Evolutionary conservation across 208 protist species (phyloP), one percentile per base, ranked within the genome.

Genomic region (Leishmania lainsoni): DNA sequence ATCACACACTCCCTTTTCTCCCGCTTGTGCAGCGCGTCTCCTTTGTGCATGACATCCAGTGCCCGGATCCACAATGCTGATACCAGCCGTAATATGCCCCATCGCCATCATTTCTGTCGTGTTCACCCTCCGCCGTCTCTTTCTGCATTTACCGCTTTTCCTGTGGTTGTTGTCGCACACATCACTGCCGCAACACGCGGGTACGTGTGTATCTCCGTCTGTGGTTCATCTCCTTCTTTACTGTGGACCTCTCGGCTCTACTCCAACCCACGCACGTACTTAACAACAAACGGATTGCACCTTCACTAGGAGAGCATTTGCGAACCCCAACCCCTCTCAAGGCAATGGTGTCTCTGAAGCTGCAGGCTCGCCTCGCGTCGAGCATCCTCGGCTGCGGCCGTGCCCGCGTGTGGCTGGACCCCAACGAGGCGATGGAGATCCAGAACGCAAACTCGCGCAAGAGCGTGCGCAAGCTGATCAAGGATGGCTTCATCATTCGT

Each of bases 301-400:
- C 66, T 51, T 51, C 66, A 22, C 29, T 0, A 81, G 79, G 61
- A 80, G 61, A 61, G 68, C 63, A 84, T 58, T 65, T 70, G 8
- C 49, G 45, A 76, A 56, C 49, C 32, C 48, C 0, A 1, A 20
- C 70, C n/a, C 42, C 42, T 9, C 71, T 58, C 66, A 32, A 81
- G 69, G 71, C 52, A 39, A 96, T 96, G 93, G 91, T 94, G 56
- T 95, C 92, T 74, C 88, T 97, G 56, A 95, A 95, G 89, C 91
- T 99, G 26, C 99, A 99, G 94, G 99, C 99, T 92, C 92, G 99
- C 75, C 93, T 99, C 20, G 99, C 99, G 39, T 97, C 99, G 45
- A 94, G 92, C 86, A 98, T 99, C 76, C 93, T 99, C 66, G 98
- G 99, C 86, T 99, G 99, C 91, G 99, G 99, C 83, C 92, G 99